Conservation (phyloP, 2,329 filamentous ascomycete species). For the Monilinia fructicola region DNA sequence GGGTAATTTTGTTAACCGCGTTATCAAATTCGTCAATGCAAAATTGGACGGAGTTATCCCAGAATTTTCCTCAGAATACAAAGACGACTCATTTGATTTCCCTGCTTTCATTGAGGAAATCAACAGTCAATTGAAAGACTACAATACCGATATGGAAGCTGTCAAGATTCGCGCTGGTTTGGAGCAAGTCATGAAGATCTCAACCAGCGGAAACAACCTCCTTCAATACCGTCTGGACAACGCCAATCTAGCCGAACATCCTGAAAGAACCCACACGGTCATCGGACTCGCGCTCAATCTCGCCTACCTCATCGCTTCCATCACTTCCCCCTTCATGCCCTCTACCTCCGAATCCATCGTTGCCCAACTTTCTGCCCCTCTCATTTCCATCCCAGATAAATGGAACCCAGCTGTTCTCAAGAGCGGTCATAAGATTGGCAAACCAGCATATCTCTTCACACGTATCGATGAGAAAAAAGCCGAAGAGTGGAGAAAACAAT, state of each 20-base stretch:
- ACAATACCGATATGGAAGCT: slow-evolving; percentile 66
- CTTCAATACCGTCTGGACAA: slow-evolving; percentile 50
- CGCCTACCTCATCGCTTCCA: slow-evolving; percentile 74
- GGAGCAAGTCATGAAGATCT: slow-evolving; percentile 65
- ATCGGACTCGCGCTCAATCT: slow-evolving; percentile 82
- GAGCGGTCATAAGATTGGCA: slow-evolving; percentile 77
- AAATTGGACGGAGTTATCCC: slow-evolving; percentile 69
- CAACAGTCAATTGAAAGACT: slow-evolving; percentile 65
- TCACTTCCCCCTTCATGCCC: slow-evolving; percentile 84
- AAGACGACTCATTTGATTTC: slow-evolving; percentile 53
- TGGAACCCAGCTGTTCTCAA: slow-evolving; percentile 64
- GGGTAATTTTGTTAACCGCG: slow-evolving; percentile 70
- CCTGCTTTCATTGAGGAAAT: slow-evolving; percentile 52
- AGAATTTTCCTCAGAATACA: slow-evolving; percentile 55
- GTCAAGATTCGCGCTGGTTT: slow-evolving; percentile 70
- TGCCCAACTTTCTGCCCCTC: slow-evolving; percentile 64
- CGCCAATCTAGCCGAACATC: slow-evolving; percentile 42
- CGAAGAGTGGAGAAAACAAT: slow-evolving; percentile 78
- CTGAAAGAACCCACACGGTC: slow-evolving; percentile 43
- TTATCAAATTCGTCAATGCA: slow-evolving; percentile 73
- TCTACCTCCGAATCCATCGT: slow-evolving; percentile 74
- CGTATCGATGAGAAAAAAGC: slow-evolving; percentile 79
- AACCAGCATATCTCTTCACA: slow-evolving; percentile 76
- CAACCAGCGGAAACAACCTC: slow-evolving; percentile 60
- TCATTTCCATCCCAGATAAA: slow-evolving; percentile 62